Conservation (phyloP, 176 grass and related monocot species). For the Echinochloa phyllopogon region DNA sequence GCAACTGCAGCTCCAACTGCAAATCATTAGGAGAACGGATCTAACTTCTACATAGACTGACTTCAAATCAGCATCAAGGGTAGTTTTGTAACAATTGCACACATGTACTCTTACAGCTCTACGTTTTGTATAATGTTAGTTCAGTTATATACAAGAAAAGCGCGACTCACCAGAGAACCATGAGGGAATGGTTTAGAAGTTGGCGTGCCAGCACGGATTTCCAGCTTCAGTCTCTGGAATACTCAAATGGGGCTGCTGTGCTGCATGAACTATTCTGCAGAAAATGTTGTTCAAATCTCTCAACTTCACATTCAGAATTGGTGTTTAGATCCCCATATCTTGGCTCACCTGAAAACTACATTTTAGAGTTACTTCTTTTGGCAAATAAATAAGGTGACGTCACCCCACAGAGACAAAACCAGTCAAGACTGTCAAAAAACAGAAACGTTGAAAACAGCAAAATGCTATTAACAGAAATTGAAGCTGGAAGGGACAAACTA, state of each 20-base stretch:
- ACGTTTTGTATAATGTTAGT: neutral
- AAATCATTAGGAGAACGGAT: conserved; percentile 5
- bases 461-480: neutral
- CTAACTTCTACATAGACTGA: neutral
- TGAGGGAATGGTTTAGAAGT: conserved; percentile 83
- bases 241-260: conserved; percentile 83
- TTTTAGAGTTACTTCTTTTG: conserved; percentile 1
- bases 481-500: neutral
- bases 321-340: conserved; percentile 93
- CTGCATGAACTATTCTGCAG: conserved; percentile 61
- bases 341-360: conserved; percentile 76
- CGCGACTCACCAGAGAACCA: conserved; percentile 80
- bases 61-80: too few species aligned
- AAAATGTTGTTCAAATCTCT: conserved; percentile 92
- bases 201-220: conserved; percentile 87
- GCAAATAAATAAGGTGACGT: neutral
- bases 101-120: neutral
- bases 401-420: neutral
- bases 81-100: neutral
- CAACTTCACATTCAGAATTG: conserved; percentile 87
- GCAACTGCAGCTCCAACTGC: conserved; percentile 97
- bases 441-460: neutral
- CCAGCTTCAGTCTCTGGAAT: conserved; percentile 97
- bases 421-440: neutral
- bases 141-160: too few species aligned